Conservation (phyloP, 371 early-diverging fungal species). For the Mortierella sp. region DNA sequence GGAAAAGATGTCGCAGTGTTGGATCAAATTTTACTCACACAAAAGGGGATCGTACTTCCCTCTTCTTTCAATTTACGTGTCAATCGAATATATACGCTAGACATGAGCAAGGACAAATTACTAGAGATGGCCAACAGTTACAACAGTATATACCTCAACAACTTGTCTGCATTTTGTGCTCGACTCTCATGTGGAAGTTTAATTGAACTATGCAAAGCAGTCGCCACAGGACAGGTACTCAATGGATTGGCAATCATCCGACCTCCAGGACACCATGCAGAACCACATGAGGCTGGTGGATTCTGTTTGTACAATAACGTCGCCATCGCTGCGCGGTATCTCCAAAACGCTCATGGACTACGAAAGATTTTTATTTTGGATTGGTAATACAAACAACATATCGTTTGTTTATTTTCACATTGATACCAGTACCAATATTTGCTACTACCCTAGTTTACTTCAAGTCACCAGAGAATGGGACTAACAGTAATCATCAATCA, state of each 20-base stretch:
- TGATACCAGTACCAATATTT: not conserved
- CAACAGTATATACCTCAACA: slow-evolving; percentile 82
- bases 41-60: too few species aligned
- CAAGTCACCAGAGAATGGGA: too few species aligned
- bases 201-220: slow-evolving; percentile 77
- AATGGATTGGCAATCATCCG: slow-evolving; percentile 91
- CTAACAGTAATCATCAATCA: too few species aligned
- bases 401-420: not conserved
- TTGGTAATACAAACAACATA: slow-evolving; percentile 67
- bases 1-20: too few species aligned
- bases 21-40: too few species aligned
- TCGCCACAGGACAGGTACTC: slow-evolving; percentile 70
- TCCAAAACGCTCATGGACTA: slow-evolving; percentile 61
- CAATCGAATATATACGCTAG: too few species aligned
- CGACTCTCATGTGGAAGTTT: slow-evolving; percentile 82
- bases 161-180: slow-evolving; percentile 71
- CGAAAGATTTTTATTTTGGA: slow-evolving; percentile 86
- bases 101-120: slow-evolving; percentile 44
- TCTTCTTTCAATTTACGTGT: too few species aligned
- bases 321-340: slow-evolving; percentile 80
- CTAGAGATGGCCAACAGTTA: slow-evolving; percentile 57
- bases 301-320: slow-evolving; percentile 95
- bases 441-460: too few species aligned
- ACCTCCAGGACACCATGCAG: slow-evolving; percentile 95
- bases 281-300: slow-evolving; percentile 78